Base-by-base conservation (phyloP, 306 rosid genomes). In the Vigna nakashimae region DNA sequence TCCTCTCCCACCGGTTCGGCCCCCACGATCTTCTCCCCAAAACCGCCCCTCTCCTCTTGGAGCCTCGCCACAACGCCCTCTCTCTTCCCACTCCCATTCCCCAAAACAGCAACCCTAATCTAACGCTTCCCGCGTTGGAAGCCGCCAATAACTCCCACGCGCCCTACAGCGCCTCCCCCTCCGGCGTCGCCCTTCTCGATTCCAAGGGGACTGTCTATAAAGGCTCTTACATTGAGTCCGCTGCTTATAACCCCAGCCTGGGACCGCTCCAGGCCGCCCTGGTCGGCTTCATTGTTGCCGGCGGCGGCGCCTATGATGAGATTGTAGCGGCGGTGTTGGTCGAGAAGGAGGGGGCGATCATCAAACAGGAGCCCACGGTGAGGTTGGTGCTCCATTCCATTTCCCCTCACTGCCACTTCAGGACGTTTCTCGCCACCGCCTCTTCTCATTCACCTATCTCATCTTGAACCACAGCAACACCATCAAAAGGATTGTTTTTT, bases 241-340 rank as follows among this genome's bases (percentile, higher is more conserved):
- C 98, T 0, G 98, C 98, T 4, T 89, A 89, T 75, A 95, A 95
- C 43, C 98, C 98, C 1, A 91, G 98, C 82, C 10, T 95, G 81
- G 97, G 98, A 3, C 98, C 98, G 0, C 89, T 86, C 1, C 90
- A 88, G 84, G 80, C 97, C 3, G 98, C 98, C 0, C 0, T 95
- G 15, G 87, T 95, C 9, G 88, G 88, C 2, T 95, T 71, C 53
- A 80, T 95, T 0, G 85, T 87, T 2, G 90, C 81, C 11, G 86
- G 80, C 0, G 91, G 89, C 0, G 90, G 73, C 1, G 89, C 60
- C 6, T 95, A 92, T 42, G 88, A 84, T 1, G 66, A 40, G 3
- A 84, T 92, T 4, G 91, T 82, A 15, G 91, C 78, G 0, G 98
- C 91, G 1, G 96, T 85, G 58, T 72, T 95, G 88, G 94, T 88